A percentile compares a stretch with the other conserved stretches of the same genome.
These are phyloP conservation scores for Fusarium dimerum DNA, from an alignment of 2,329 filamentous ascomycete genomes.

Conservation along the genomic window DNA sequence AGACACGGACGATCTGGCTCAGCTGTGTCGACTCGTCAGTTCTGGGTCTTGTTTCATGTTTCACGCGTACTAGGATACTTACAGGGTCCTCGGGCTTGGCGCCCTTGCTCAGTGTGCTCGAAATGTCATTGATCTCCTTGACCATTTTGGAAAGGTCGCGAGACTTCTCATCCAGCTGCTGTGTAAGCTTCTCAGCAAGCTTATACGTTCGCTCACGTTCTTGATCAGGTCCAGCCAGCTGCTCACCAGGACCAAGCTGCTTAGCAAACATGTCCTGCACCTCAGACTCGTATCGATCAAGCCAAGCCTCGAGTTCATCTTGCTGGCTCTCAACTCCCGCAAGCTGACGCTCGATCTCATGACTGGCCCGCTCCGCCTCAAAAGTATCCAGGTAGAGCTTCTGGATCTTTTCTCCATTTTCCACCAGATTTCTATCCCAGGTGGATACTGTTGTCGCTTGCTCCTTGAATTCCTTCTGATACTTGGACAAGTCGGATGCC, in stretches of 20 bases:
- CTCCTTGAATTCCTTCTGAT: constrained; percentile 93
- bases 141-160: constrained; percentile 95
- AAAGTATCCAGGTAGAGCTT: constrained; percentile 90
- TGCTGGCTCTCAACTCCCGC: constrained; percentile 89
- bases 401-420: constrained; percentile 93
- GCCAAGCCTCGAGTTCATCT: constrained; percentile 82
- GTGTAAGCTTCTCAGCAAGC: constrained; percentile 88
- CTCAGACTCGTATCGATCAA: constrained; percentile 89
- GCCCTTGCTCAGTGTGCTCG: constrained; percentile 84
- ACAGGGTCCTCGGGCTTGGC: constrained; percentile 86
- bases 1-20: constrained; percentile 90
- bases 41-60: constrained; percentile 7
- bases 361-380: constrained; percentile 88
- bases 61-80: constrained; percentile 40
- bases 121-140: constrained; percentile 94
- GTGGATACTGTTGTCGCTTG: constrained; percentile 83
- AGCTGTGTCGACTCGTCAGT: constrained; percentile 55
- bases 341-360: constrained; percentile 91
- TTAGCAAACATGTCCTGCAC: constrained; percentile 86
- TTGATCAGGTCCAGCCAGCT: constrained; percentile 84
- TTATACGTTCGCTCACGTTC: constrained; percentile 97
- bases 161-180: constrained; percentile 90
- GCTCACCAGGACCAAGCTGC: constrained; percentile 73
- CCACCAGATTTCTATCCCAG: constrained; percentile 91
- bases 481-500: constrained; percentile 92